Evolutionary conservation across 768 basidiomycete genomes (phyloP).

Genomic region (Cyathus striatus): DNA sequence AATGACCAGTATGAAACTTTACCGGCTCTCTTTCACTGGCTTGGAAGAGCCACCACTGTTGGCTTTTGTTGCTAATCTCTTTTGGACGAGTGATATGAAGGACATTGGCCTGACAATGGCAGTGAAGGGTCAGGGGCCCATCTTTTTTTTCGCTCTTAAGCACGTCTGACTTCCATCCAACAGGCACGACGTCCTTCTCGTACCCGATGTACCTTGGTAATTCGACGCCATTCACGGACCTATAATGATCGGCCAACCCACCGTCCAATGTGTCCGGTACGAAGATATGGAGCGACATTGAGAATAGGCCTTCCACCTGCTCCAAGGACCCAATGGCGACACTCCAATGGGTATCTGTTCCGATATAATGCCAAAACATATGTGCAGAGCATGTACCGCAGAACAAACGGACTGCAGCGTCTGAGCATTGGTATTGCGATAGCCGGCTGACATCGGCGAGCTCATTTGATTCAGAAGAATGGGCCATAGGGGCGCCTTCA

Average conservation of each 20-base stretch:
- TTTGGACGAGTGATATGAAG: background rate
- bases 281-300: constrained; percentile 16
- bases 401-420: constrained; percentile 17
- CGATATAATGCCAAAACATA: constrained; percentile 12
- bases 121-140: background rate
- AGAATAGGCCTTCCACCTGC: constrained; percentile 15
- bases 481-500: background rate
- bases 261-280: constrained; percentile 25
- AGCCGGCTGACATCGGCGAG: constrained; percentile 14
- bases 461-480: constrained; percentile 3
- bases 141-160: constrained; percentile 8
- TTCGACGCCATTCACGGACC: constrained; percentile 8
- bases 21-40: background rate
- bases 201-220: constrained; percentile 14
- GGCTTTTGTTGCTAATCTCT: background rate
- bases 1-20: background rate
- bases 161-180: constrained; percentile 12
- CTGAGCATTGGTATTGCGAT: constrained; percentile 15
- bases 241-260: constrained; percentile 22
- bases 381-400: constrained; percentile 23
- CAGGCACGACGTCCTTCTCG: constrained; percentile 11
- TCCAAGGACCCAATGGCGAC: constrained; percentile 20
- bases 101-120: background rate
- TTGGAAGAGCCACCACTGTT: background rate
- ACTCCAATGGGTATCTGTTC: constrained; percentile 12